phyloP scores from a whole-genome alignment of 495 filamentous ascomycete species.

The Aspergillus bertholletiae region DNA sequence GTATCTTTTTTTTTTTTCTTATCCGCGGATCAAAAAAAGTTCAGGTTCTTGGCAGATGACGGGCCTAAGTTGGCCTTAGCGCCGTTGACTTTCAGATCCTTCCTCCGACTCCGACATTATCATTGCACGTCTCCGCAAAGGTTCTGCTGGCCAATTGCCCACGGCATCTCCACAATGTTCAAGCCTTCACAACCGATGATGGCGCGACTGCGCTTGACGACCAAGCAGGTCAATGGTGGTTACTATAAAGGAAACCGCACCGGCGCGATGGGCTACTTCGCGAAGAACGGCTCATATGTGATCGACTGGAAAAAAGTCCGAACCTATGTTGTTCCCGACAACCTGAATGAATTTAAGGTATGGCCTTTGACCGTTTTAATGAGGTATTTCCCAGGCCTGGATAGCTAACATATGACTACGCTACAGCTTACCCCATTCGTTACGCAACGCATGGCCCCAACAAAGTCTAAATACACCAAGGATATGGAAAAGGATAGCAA shows the following conservation, averaged over 20 bases:
- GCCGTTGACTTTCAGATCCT: slow-evolving; percentile 21
- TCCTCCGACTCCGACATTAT: slow-evolving; percentile 7
- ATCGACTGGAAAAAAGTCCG: slow-evolving; percentile 85
- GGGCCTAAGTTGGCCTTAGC: slow-evolving; percentile 20
- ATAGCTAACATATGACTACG: slow-evolving; percentile 15
- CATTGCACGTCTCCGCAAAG: neutral
- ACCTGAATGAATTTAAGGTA: slow-evolving; percentile 69
- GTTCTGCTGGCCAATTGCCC: neutral
- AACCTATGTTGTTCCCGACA: slow-evolving; percentile 77
- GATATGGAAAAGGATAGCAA: slow-evolving; percentile 26
- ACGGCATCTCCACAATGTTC: slow-evolving; percentile 41
- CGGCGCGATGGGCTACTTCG: slow-evolving; percentile 82
- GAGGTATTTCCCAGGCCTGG: neutral
- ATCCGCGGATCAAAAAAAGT: slow-evolving; percentile 27
- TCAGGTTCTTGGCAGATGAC: slow-evolving; percentile 37
- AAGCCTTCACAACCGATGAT: slow-evolving; percentile 70
- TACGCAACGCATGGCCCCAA: slow-evolving; percentile 54
- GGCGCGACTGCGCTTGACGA: slow-evolving; percentile 71
- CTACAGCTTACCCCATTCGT: slow-evolving; percentile 84
- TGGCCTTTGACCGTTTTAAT: slow-evolving; percentile 8
- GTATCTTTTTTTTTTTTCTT: slow-evolving; percentile 27
- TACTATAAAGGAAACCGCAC: slow-evolving; percentile 95
- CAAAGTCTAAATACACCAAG: slow-evolving; percentile 32
- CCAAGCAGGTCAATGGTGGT: slow-evolving; percentile 86
- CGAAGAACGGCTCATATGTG: slow-evolving; percentile 76